Percentiles rank a stretch among this genome's conserved stretches.
phyloP scores from a whole-genome alignment of 1,284 basidiomycete species.

The Heterobasidion annosum region DNA sequence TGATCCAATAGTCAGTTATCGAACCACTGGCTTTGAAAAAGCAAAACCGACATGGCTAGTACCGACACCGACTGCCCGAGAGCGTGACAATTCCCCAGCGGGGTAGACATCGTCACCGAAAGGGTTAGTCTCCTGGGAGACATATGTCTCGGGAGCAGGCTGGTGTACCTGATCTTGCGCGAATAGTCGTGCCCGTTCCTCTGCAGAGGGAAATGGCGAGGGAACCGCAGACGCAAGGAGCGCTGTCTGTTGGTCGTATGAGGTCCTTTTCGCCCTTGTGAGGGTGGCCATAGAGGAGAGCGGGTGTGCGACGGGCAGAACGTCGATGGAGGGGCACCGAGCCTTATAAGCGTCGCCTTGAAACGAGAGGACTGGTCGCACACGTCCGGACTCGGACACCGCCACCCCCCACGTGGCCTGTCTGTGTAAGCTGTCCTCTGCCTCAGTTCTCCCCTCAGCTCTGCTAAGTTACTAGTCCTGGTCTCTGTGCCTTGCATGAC shows the following conservation, averaged over 20 bases:
- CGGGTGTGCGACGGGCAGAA: no score
- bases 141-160: background rate
- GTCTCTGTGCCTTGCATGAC: no score
- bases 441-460: no score
- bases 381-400: no score
- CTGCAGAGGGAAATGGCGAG: slow-evolving; percentile 2
- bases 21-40: background rate
- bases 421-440: no score
- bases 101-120: background rate
- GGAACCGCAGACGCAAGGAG: background rate
- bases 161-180: background rate
- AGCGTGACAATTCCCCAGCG: background rate
- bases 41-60: background rate
- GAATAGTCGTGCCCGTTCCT: background rate
- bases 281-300: slow-evolving; percentile 3
- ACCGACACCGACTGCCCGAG: background rate
- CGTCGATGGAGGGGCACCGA: no score
- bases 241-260: background rate
- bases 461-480: no score
- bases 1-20: background rate
- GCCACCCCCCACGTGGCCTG: no score
- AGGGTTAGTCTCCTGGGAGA: background rate
- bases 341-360: no score
- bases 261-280: background rate
- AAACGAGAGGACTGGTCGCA: no score